phyloP scores from a whole-genome alignment of 805 yeast species.

The Teunomyces funiuensis region DNA sequence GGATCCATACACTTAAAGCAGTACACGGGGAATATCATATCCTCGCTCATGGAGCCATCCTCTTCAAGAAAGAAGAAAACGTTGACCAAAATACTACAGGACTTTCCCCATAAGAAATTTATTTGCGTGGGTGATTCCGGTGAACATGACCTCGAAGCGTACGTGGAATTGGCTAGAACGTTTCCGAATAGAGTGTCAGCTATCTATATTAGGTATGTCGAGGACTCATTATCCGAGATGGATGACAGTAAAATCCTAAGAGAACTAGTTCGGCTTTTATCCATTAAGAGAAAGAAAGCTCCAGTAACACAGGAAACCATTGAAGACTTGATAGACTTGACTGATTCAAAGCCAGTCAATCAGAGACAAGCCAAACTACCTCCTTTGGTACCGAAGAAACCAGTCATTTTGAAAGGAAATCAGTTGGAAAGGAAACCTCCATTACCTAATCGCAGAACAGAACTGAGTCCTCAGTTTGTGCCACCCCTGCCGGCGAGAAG shows the following conservation, averaged over 20 bases:
- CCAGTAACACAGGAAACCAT: conserved; percentile 4
- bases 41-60: conserved; percentile 84
- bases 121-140: conserved; percentile 94
- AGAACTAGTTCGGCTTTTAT: conserved; percentile 27
- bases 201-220: conserved; percentile 79
- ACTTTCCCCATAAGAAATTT: conserved; percentile 77
- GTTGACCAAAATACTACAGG: conserved; percentile 59
- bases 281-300: conserved; percentile 10
- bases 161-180: conserved; percentile 61
- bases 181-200: conserved; percentile 68
- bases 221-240: conserved; percentile 60
- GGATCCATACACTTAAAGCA: conserved; percentile 89
- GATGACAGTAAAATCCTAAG: conserved; percentile 38
- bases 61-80: conserved; percentile 74
- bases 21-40: conserved; percentile 78
- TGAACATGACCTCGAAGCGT: conserved; percentile 92
- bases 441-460: conserved; percentile 21
- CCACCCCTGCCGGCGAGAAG: conserved; percentile 14
- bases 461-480: conserved; percentile 6
- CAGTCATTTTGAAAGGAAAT: conserved; percentile 37
- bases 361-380: conserved; percentile 9
- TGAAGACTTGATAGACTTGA: conserved; percentile 39
- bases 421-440: conserved; percentile 30
- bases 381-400: conserved; percentile 50
- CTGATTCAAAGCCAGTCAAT: conserved; percentile 18